Conservation (phyloP, 768 basidiomycete genomes). For the Hypholoma sublateritium region DNA sequence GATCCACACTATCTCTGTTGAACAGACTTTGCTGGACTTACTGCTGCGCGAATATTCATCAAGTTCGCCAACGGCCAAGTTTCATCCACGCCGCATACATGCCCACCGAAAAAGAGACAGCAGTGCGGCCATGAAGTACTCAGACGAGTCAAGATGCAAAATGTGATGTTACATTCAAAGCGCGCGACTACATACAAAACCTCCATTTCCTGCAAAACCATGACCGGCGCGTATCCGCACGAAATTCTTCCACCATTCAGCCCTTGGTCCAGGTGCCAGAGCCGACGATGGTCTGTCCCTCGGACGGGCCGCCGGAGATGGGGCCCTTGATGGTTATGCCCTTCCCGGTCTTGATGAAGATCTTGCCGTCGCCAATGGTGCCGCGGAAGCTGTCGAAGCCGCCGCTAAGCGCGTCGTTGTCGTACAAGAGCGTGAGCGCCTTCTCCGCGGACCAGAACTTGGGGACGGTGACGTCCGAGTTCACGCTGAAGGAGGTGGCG, state of each 20-base stretch:
- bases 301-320: neutral
- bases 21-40: too few species aligned
- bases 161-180: too few species aligned
- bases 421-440: neutral
- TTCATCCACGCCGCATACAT: too few species aligned
- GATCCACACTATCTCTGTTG: too few species aligned
- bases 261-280: neutral
- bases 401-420: neutral
- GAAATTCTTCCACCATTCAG: neutral
- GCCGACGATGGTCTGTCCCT: neutral
- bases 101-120: too few species aligned
- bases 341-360: neutral
- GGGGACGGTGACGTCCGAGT: slow-evolving; percentile 45
- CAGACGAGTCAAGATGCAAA: too few species aligned
- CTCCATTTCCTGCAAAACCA: too few species aligned
- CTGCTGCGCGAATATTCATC: too few species aligned
- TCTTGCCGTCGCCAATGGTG: neutral
- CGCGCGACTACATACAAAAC: too few species aligned
- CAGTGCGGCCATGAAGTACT: too few species aligned
- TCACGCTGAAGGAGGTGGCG: neutral
- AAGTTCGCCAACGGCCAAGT: too few species aligned
- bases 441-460: slow-evolving; percentile 44
- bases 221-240: too few species aligned
- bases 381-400: neutral
- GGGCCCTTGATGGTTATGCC: neutral